Evolutionary conservation across 2,329 filamentous ascomycete genomes (phyloP), one percentile per base, ranked within the genome.

Genomic region (Penicillium sp.): DNA sequence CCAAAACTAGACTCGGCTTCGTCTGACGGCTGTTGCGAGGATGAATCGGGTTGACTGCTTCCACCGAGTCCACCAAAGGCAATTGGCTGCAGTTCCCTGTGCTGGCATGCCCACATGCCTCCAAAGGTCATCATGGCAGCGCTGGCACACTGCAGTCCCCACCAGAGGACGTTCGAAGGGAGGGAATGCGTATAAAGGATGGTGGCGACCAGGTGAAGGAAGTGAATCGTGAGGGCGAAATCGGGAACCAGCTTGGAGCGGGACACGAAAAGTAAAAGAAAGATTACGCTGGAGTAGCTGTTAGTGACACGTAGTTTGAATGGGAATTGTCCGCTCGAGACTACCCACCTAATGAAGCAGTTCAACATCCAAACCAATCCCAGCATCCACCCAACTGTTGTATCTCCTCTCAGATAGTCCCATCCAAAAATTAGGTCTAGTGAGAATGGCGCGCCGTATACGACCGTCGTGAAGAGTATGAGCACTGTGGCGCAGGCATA

Each of bases 191-290:
- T 85, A 69, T 95, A 95, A 27, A 95, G 67, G 16, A 83, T 84
- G 23, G 87, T 87, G 60, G 88, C 69, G 60, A 93, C 54, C 43
- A 95, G 79, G 66, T 95, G 87, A 34, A 95, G 74, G 66, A 87
- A 79, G 72, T 95, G 89, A 14, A 96, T 79, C 2, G 91, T 95
- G 20, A 96, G 74, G 26, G 89, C 87, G 67, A 97, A 98, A 71
- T 98, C 93, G 57, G 89, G 89, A 41, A 97, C 87, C 50, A 97
- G 85, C 69, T 97, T 97, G 39, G 86, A 93, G 52, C 93, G 88
- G 16, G 85, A 84, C 57, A 98, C 82, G 47, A 97, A 75, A 44
- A 91, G 72, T 41, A 95, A 81, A 47, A 96, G 85, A 34, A 89
- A 86, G 48, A 94, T 81, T 34, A 88, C 82, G 65, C 91, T 97